Conservation (phyloP, 2,329 filamentous ascomycete genomes). For the Aspergillus thermomutatus region DNA sequence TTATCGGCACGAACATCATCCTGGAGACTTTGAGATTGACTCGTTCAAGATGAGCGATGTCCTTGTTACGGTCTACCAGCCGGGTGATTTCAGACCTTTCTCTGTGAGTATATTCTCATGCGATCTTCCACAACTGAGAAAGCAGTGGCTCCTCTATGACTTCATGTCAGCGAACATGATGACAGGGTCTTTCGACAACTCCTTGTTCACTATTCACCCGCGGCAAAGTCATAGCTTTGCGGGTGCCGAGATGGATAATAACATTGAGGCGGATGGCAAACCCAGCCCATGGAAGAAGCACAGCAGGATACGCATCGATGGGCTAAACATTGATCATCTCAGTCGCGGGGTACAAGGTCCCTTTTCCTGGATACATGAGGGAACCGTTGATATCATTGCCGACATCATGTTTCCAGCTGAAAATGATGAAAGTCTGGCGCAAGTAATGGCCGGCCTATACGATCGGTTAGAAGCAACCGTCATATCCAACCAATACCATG, state of each 20-base stretch:
- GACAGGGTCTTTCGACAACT: conserved; percentile 92
- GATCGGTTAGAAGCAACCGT: conserved; percentile 93
- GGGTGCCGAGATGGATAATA: conserved; percentile 58
- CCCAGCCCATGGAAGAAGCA: conserved; percentile 89
- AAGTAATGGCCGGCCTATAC: conserved; percentile 96
- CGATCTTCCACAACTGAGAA: conserved; percentile 85
- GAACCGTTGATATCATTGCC: conserved; percentile 92
- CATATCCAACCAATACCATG: conserved; percentile 64
- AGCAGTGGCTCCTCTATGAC: conserved; percentile 98
- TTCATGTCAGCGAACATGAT: conserved; percentile 94
- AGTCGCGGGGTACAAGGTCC: conserved; percentile 90
- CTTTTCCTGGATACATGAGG: conserved; percentile 97
- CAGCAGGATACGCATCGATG: conserved; percentile 86
- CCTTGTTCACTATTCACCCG: conserved; percentile 94
- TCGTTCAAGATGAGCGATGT: conserved; percentile 95
- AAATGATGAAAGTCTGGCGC: conserved; percentile 80
- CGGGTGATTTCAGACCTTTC: conserved; percentile 86
- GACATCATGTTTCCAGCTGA: conserved; percentile 94
- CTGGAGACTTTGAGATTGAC: conserved; percentile 95
- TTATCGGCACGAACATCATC: conserved; percentile 81
- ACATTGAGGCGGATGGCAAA: conserved; percentile 59
- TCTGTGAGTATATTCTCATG: conserved; percentile 94
- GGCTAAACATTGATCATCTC: conserved; percentile 89
- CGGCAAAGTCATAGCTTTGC: conserved; percentile 81
- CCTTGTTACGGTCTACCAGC: conserved; percentile 86